Percentiles rank a stretch among this genome's conserved stretches.
These are phyloP conservation scores for Leucoagaricus sp. DNA, from an alignment of 1,284 basidiomycete genomes.

Conservation along the genomic window DNA sequence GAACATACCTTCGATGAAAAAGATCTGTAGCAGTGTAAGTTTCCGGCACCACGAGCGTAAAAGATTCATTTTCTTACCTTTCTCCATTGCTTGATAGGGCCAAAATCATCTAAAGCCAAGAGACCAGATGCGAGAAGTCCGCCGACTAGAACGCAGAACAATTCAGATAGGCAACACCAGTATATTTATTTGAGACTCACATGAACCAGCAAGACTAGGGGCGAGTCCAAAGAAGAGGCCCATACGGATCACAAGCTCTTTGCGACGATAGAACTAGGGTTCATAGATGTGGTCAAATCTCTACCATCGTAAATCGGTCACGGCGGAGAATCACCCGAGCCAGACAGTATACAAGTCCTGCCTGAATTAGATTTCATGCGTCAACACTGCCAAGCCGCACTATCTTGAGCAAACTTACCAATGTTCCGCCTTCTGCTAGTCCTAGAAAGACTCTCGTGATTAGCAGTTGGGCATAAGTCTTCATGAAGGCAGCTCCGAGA, in stretches of 20 bases:
- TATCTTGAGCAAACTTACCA: conserved; percentile 30
- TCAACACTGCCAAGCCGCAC: neutral
- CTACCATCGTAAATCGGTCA: neutral
- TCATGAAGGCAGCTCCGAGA: conserved; percentile 46
- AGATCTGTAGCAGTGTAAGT: neutral
- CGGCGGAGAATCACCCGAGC: conserved; percentile 36
- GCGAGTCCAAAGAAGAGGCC: conserved; percentile 46
- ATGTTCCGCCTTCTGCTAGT: conserved; percentile 49
- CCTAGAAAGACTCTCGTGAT: conserved; percentile 48
- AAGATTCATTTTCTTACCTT: conserved; percentile 24
- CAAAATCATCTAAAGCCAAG: conserved; percentile 34
- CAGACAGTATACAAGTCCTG: conserved; percentile 41
- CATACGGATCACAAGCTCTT: conserved; percentile 43
- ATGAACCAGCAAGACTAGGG: conserved; percentile 44
- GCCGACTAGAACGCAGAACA: conserved; percentile 31
- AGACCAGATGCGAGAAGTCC: conserved; percentile 43
- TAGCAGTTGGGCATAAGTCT: conserved; percentile 41
- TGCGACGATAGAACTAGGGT: conserved; percentile 42
- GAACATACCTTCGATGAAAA: neutral
- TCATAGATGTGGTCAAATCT: neutral
- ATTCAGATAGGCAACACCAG: neutral
- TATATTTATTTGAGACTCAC: conserved; percentile 26
- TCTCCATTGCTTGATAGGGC: conserved; percentile 36
- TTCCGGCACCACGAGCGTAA: too few species aligned
- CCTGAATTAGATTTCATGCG: conserved; percentile 26